phyloP scores from a whole-genome alignment of 2,329 filamentous ascomycete genomes.

The Sporothrix schenckii region DNA sequence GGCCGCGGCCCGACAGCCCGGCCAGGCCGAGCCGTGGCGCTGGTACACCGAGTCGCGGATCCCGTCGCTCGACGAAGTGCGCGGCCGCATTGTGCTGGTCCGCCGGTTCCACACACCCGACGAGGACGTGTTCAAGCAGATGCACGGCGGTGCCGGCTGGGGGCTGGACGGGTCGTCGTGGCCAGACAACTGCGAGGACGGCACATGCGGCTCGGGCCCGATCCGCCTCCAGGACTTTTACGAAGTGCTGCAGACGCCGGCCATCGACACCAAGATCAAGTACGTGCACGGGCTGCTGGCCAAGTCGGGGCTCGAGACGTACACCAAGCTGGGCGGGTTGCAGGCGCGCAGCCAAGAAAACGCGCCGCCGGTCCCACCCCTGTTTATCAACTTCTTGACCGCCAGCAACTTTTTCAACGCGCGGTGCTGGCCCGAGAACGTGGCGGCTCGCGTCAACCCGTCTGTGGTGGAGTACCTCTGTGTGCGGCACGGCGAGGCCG shows the following conservation, averaged over 20 bases:
- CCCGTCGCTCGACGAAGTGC: constrained; percentile 74
- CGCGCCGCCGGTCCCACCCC: constrained; percentile 52
- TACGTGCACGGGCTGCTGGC: constrained; percentile 75
- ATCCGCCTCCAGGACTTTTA: constrained; percentile 95
- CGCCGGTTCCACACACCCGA: constrained; percentile 69
- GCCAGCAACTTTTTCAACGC: constrained; percentile 94
- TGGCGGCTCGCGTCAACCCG: constrained; percentile 86
- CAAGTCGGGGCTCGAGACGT: constrained; percentile 62
- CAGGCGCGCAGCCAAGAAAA: not conserved
- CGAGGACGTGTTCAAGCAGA: constrained; percentile 56
- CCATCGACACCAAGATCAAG: constrained; percentile 79
- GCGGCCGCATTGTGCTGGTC: constrained; percentile 82
- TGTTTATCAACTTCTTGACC: constrained; percentile 88
- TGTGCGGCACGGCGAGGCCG: constrained; percentile 57
- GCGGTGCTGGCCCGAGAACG: constrained; percentile 88
- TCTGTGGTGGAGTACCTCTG: constrained; percentile 67
- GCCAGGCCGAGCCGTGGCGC: constrained; percentile 41
- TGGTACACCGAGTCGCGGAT: constrained; percentile 82
- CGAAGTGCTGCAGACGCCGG: constrained; percentile 73
- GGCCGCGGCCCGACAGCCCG: not conserved
- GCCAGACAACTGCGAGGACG: constrained; percentile 87
- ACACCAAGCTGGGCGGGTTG: constrained; percentile 32
- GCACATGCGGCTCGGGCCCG: constrained; percentile 67
- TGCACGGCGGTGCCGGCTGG: constrained; percentile 57
- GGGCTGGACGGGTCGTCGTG: constrained; percentile 68